A percentile compares a stretch with the other conserved stretches of the same genome.
phyloP scores from a whole-genome alignment of 2,329 filamentous ascomycete species.

The Pleoardoris graminearum region DNA sequence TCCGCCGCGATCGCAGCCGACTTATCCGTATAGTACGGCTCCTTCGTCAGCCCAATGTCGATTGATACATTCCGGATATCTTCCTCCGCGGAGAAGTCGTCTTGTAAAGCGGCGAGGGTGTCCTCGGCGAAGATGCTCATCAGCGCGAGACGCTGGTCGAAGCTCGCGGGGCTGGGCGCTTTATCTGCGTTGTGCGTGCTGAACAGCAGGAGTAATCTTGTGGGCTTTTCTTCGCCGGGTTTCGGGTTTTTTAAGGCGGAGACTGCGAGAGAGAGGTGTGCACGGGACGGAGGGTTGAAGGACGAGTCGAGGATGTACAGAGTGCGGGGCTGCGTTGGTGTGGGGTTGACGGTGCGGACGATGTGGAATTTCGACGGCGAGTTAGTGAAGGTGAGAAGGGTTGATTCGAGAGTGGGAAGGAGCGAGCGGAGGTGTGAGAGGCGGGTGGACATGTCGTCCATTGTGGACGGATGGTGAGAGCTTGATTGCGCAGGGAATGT shows the following conservation, averaged over 20 bases:
- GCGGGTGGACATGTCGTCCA: slow-evolving; percentile 34
- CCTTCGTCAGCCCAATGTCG: slow-evolving; percentile 71
- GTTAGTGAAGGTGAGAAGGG: slow-evolving; percentile 37
- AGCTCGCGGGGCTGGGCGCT: slow-evolving; percentile 66
- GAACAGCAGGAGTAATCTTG: slow-evolving; percentile 61
- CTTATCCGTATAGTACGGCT: slow-evolving; percentile 77
- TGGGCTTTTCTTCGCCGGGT: slow-evolving; percentile 40
- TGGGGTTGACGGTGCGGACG: slow-evolving; percentile 41
- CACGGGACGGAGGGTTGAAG: slow-evolving; percentile 66
- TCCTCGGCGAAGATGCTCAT: slow-evolving; percentile 71
- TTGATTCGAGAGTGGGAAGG: slow-evolving; percentile 38
- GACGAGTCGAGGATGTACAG: slow-evolving; percentile 68
- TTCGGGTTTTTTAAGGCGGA: slow-evolving; percentile 53
- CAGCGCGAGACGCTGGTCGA: slow-evolving; percentile 69
- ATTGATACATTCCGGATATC: slow-evolving; percentile 43
- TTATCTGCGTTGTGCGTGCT: slow-evolving; percentile 69
- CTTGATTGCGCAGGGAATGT: neutral
- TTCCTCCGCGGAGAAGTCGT: neutral
- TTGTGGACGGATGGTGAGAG: neutral
- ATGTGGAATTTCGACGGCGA: slow-evolving; percentile 42
- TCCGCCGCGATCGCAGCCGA: slow-evolving; percentile 59
- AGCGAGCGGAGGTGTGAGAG: slow-evolving; percentile 31
- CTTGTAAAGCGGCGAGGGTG: slow-evolving; percentile 32
- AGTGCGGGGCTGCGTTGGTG: slow-evolving; percentile 41
- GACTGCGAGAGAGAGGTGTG: slow-evolving; percentile 60